phyloP scores from a whole-genome alignment of 345 rosid genomes.

The Triadica sebifera region DNA sequence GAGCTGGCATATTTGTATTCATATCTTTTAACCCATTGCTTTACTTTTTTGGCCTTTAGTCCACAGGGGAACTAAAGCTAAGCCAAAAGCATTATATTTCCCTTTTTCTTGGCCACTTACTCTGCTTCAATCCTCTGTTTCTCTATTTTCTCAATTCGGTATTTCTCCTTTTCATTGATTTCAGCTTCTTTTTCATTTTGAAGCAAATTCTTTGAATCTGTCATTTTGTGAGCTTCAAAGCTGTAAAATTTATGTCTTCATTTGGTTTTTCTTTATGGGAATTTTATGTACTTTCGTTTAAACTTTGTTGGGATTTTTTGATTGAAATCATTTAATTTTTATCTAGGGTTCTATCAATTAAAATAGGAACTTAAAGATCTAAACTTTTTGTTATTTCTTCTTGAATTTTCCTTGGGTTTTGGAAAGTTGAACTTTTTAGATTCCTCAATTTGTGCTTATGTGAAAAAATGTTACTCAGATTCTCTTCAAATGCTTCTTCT shows the following conservation, averaged over 20 bases:
- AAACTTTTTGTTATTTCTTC: slow-evolving; percentile 24
- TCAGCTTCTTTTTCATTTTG: background rate
- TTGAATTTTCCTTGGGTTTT: slow-evolving; percentile 45
- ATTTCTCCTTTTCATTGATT: background rate
- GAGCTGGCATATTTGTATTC: slow-evolving; percentile 14
- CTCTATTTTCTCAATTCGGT: slow-evolving; percentile 19
- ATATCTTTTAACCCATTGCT: slow-evolving; percentile 11
- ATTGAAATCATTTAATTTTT: slow-evolving; percentile 16
- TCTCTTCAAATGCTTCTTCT: slow-evolving; percentile 45
- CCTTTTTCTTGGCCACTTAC: slow-evolving; percentile 18
- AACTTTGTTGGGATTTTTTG: slow-evolving; percentile 11
- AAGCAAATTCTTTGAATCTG: slow-evolving; percentile 1
- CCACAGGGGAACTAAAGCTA: slow-evolving; percentile 10
- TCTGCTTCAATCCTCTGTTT: slow-evolving; percentile 16
- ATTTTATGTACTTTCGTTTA: slow-evolving; percentile 21
- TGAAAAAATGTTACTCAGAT: slow-evolving; percentile 38
- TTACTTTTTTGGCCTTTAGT: slow-evolving; percentile 13
- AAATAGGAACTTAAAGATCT: slow-evolving; percentile 28
- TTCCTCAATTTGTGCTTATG: slow-evolving; percentile 51
- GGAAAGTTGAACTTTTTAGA: slow-evolving; percentile 49
- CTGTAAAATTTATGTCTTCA: slow-evolving; percentile 13
- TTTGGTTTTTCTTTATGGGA: slow-evolving; percentile 15
- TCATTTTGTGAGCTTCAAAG: slow-evolving; percentile 14
- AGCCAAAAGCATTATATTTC: slow-evolving; percentile 7
- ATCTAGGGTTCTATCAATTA: slow-evolving; percentile 32